Conservation (phyloP, 2,329 filamentous ascomycete species). For the Colletotrichum limetticola region DNA sequence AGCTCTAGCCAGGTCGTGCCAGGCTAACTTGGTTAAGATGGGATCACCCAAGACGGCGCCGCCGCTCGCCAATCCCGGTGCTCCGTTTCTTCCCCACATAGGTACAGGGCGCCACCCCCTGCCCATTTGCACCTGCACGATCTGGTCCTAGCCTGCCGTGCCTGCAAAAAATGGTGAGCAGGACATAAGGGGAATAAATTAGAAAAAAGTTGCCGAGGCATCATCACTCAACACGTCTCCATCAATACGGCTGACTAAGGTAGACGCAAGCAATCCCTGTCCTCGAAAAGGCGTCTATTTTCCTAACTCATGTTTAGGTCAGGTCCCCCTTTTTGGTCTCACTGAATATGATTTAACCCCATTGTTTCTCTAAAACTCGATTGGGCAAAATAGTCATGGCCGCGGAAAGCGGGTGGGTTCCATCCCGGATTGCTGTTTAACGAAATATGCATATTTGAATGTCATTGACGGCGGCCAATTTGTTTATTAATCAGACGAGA, state of each 20-base stretch:
- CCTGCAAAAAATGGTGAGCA: not conserved
- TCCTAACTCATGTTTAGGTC: not conserved
- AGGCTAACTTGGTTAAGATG: not conserved
- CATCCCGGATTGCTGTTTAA: no score
- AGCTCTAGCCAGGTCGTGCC: not conserved
- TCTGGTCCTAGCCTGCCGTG: no score
- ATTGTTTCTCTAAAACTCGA: not conserved
- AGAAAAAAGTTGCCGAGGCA: constrained; percentile 27
- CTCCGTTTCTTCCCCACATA: constrained; percentile 15
- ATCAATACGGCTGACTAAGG: constrained; percentile 6
- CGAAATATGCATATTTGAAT: no score
- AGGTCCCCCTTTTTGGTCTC: not conserved
- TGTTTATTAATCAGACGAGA: no score
- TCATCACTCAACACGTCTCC: constrained; percentile 7
- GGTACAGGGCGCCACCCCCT: constrained; percentile 10
- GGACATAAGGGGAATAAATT: not conserved
- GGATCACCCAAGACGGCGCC: constrained; percentile 5
- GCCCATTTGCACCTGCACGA: constrained; percentile 3
- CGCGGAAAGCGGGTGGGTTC: no score
- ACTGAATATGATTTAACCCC: not conserved
- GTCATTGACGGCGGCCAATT: no score
- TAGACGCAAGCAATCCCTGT: not conserved
- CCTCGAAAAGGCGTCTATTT: not conserved
- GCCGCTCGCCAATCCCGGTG: not conserved
- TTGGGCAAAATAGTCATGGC: not conserved